phyloP scores from a whole-genome alignment of 345 rosid genomes.

The Abelmoschus esculentus region DNA sequence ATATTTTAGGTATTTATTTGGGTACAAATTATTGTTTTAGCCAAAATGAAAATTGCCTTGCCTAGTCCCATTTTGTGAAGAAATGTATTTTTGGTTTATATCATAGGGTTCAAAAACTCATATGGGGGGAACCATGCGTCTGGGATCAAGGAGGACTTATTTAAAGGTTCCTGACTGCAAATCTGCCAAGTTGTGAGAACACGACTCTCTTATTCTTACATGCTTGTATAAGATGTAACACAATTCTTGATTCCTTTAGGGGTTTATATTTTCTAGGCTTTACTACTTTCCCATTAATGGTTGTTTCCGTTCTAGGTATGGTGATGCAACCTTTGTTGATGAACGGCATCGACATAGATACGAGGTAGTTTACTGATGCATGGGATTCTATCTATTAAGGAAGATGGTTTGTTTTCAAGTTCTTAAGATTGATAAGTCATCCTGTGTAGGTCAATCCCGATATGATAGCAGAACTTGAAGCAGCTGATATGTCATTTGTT shows the following conservation, averaged over 20 bases:
- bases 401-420: neutral
- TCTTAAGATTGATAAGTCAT: slow-evolving; percentile 2
- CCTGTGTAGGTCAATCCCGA: slow-evolving; percentile 62
- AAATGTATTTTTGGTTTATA: neutral
- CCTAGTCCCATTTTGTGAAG: neutral
- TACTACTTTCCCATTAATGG: neutral
- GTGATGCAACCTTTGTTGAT: slow-evolving; percentile 52
- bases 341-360: slow-evolving; percentile 83
- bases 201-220: neutral
- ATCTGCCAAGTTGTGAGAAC: slow-evolving; percentile 64
- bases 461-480: slow-evolving; percentile 54
- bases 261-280: slow-evolving; percentile 7
- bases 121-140: slow-evolving; percentile 85
- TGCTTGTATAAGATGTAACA: slow-evolving; percentile 4
- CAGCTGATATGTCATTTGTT: slow-evolving; percentile 65
- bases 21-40: neutral
- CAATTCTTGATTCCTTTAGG: neutral
- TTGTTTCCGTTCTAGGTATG: slow-evolving; percentile 38
- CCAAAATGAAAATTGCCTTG: neutral
- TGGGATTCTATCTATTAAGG: neutral
- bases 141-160: slow-evolving; percentile 69
- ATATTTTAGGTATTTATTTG: neutral
- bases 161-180: slow-evolving; percentile 58
- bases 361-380: slow-evolving; percentile 33
- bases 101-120: slow-evolving; percentile 69